A percentile compares a stretch with the other conserved stretches of the same genome.
Evolutionary conservation across 2,329 filamentous ascomycete species (phyloP).

Genomic region (Botrytis porri): DNA sequence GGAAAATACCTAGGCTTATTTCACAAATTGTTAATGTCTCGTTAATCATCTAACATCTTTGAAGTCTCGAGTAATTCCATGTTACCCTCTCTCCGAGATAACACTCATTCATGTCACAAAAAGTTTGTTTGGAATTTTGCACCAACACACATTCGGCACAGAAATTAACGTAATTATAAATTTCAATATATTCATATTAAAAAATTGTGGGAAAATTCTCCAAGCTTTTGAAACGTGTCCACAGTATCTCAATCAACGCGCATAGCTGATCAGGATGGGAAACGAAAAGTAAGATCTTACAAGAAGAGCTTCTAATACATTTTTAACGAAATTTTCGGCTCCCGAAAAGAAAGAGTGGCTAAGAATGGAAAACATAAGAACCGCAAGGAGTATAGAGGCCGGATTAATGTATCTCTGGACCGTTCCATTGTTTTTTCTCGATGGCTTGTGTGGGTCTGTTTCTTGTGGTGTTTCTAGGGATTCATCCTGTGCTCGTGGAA

Average conservation of each 20-base stretch:
- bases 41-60: too few species aligned
- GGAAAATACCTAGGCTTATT: too few species aligned
- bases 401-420: neutral
- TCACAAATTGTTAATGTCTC: too few species aligned
- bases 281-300: neutral
- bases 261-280: neutral
- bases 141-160: too few species aligned
- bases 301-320: neutral
- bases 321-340: neutral
- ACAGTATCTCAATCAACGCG: neutral
- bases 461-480: neutral
- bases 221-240: neutral
- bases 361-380: neutral
- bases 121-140: neutral
- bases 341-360: neutral
- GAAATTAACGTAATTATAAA: too few species aligned
- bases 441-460: neutral
- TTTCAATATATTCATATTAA: neutral
- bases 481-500: neutral
- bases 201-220: neutral
- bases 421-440: neutral
- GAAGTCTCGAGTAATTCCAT: too few species aligned
- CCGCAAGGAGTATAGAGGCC: neutral
- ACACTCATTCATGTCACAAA: neutral
- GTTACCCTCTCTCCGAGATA: too few species aligned